Percentiles rank a stretch among this genome's conserved stretches.
phyloP scores from a whole-genome alignment of 306 rosid species.

The Lablab purpureus region DNA sequence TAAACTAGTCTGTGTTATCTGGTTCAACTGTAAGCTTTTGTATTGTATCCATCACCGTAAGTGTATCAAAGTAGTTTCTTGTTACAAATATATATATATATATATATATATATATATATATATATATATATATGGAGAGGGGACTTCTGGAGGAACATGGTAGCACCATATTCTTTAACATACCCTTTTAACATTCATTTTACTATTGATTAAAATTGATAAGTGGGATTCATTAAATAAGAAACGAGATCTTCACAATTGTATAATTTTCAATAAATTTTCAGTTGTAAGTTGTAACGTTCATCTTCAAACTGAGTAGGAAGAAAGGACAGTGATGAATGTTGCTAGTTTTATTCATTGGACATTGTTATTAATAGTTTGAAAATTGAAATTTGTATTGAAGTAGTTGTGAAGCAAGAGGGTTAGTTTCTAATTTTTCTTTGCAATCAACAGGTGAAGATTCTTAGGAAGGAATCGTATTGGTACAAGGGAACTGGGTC shows the following conservation, averaged over 20 bases:
- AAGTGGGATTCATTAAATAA: not conserved
- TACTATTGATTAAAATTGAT: not conserved
- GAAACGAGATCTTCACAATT: not conserved
- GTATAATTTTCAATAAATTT: not conserved
- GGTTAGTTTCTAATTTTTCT: slow-evolving; percentile 18
- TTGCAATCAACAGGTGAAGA: slow-evolving; percentile 67
- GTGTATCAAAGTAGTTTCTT: slow-evolving; percentile 5
- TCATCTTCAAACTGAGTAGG: not conserved
- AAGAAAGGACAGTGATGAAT: not conserved
- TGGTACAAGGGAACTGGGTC: slow-evolving; percentile 82
- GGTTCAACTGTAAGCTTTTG: slow-evolving; percentile 10
- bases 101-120: too few relatives aligned
- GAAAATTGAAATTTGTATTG: slow-evolving; percentile 5
- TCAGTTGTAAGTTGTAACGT: not conserved
- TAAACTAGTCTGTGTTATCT: not conserved
- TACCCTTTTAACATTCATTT: not conserved
- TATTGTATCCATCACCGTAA: slow-evolving; percentile 13
- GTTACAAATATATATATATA: not conserved
- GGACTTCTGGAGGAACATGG: not conserved
- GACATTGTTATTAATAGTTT: not conserved
- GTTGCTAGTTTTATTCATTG: not conserved
- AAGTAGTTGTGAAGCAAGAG: not conserved
- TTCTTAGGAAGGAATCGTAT: slow-evolving; percentile 88
- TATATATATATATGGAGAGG: too few relatives aligned
- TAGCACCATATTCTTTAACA: not conserved